A percentile compares a stretch with the other conserved stretches of the same genome.
Evolutionary conservation across 1,139 yeast genomes (phyloP).

Genomic region (Arxiozyma bovina): DNA sequence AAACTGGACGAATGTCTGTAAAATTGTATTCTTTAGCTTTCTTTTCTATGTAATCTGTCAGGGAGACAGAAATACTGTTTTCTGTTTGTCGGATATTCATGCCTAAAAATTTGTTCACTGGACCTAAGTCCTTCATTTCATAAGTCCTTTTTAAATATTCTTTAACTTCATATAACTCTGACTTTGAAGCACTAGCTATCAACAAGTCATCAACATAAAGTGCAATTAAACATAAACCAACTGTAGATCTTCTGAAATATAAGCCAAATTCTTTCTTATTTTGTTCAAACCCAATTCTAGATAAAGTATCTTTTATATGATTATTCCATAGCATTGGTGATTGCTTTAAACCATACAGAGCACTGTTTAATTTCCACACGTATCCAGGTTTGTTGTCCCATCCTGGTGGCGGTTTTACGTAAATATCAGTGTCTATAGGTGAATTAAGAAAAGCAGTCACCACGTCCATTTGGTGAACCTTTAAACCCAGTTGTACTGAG

Average conservation of each 20-base stretch:
- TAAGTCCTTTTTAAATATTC: neutral
- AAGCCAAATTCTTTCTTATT: too few relatives aligned
- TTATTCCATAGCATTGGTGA: too few relatives aligned
- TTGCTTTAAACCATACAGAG: constrained; percentile 34
- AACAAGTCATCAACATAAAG: neutral
- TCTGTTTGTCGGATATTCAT: neutral
- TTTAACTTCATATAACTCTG: neutral
- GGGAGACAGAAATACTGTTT: too few relatives aligned
- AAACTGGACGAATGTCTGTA: too few relatives aligned
- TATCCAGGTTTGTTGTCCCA: constrained; percentile 3
- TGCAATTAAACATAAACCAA: neutral
- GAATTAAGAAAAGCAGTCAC: constrained; percentile 17
- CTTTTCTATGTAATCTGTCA: too few relatives aligned
- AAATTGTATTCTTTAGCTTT: too few relatives aligned
- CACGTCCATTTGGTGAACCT: constrained; percentile 22
- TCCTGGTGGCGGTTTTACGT: constrained; percentile 8
- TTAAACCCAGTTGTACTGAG: constrained; percentile 7
- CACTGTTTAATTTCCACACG: constrained; percentile 33
- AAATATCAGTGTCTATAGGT: constrained; percentile 34
- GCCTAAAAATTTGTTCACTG: neutral
- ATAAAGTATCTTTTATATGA: too few relatives aligned
- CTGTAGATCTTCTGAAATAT: neutral
- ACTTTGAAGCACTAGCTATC: neutral
- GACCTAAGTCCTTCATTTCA: too few relatives aligned
- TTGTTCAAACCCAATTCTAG: too few relatives aligned